phyloP scores from a whole-genome alignment of 1,284 basidiomycete genomes.

The Trichosporon faecale region DNA sequence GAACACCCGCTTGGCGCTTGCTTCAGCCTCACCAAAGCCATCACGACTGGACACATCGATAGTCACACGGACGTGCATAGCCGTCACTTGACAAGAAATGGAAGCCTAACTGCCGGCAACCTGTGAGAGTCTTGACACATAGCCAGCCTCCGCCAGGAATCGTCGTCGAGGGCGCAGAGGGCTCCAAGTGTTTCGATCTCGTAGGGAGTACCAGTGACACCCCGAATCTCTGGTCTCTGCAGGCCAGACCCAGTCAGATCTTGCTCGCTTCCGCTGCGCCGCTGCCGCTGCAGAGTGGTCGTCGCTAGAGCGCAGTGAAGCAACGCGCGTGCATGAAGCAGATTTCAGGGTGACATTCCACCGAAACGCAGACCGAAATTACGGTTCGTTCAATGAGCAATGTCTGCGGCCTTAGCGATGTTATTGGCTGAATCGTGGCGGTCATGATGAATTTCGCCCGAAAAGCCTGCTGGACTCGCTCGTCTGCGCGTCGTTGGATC shows the following conservation, averaged over 20 bases:
- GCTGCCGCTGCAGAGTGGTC: too few species aligned
- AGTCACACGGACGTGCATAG: too few species aligned
- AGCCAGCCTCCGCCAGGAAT: not conserved
- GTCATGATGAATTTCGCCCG: conserved; percentile 9
- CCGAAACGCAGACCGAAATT: not conserved
- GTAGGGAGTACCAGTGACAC: not conserved
- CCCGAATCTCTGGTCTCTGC: too few species aligned
- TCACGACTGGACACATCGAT: too few species aligned
- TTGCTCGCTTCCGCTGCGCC: too few species aligned
- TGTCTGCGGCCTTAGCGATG: not conserved
- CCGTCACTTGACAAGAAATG: too few species aligned
- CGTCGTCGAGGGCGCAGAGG: not conserved
- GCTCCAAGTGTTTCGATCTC: not conserved
- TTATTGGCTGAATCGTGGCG: conserved; percentile 8
- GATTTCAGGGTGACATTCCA: not conserved
- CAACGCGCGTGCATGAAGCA: not conserved
- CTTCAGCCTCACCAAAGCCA: not conserved
- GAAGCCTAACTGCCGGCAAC: too few species aligned
- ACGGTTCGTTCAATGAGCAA: not conserved
- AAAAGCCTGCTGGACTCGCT: not conserved
- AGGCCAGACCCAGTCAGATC: too few species aligned
- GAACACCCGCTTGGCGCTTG: not conserved
- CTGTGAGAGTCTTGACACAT: not conserved
- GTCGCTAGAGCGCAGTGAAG: too few species aligned
- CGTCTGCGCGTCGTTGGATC: not conserved